phyloP scores from a whole-genome alignment of 1,284 basidiomycete species.

The Cutaneotrichosporon arboriforme region DNA sequence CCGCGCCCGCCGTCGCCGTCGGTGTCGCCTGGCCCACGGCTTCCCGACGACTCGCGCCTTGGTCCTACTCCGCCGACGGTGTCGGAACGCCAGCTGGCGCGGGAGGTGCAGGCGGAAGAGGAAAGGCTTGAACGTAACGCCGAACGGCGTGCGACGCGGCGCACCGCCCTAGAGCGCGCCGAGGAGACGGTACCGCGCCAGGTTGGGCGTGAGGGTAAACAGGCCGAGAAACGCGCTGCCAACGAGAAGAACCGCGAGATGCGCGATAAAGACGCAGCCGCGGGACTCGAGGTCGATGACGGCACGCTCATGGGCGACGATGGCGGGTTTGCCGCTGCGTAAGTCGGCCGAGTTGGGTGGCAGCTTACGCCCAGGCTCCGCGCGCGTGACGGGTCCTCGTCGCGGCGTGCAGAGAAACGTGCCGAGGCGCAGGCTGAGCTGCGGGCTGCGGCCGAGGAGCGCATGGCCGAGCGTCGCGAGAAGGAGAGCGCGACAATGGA shows the following conservation, averaged over 20 bases:
- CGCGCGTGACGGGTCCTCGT: slow-evolving; percentile 35
- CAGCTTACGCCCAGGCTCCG: slow-evolving; percentile 24
- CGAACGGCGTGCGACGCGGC: slow-evolving; percentile 26
- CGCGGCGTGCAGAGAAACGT: slow-evolving; percentile 33
- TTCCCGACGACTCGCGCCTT: slow-evolving; percentile 4
- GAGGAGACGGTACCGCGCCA: slow-evolving; percentile 40
- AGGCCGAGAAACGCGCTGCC: slow-evolving; percentile 41
- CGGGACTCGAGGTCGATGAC: slow-evolving; percentile 44
- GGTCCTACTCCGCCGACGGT: slow-evolving; percentile 28
- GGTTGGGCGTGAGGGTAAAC: slow-evolving; percentile 40
- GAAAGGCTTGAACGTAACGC: slow-evolving; percentile 11
- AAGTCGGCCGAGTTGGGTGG: slow-evolving; percentile 12
- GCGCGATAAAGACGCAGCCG: slow-evolving; percentile 40
- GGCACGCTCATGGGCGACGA: slow-evolving; percentile 41
- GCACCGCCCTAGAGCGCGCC: slow-evolving; percentile 26
- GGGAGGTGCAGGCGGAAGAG: slow-evolving; percentile 27
- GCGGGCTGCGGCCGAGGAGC: slow-evolving; percentile 35
- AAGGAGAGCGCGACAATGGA: slow-evolving; percentile 47
- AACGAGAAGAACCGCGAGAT: slow-evolving; percentile 42
- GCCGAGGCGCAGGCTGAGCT: slow-evolving; percentile 29
- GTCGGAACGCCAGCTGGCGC: slow-evolving; percentile 40
- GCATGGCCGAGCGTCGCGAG: slow-evolving; percentile 35
- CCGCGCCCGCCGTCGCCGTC: slow-evolving; percentile 1
- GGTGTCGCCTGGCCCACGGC: slow-evolving; percentile 4
- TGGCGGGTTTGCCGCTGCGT: slow-evolving; percentile 43